phyloP scores from a whole-genome alignment of 2,329 filamentous ascomycete species.

The Trichoderma afroharzianum region DNA sequence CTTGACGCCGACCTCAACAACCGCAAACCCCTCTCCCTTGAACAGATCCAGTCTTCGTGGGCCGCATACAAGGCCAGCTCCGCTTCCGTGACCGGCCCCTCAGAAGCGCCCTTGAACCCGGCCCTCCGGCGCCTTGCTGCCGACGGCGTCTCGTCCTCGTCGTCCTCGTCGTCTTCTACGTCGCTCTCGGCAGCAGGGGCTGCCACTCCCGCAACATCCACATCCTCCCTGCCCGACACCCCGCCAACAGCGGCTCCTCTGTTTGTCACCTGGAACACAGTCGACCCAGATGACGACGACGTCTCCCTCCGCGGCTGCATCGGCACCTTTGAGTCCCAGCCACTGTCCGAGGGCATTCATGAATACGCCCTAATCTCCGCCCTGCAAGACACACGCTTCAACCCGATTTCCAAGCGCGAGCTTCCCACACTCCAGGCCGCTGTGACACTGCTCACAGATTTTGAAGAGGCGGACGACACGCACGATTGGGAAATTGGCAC shows the following conservation, averaged over 20 bases:
- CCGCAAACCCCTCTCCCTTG: slow-evolving; percentile 63
- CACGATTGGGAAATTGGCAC: slow-evolving; percentile 84
- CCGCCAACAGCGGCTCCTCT: slow-evolving; percentile 61
- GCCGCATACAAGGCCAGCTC: slow-evolving; percentile 33
- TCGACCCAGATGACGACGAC: slow-evolving; percentile 37
- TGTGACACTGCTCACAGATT: slow-evolving; percentile 81
- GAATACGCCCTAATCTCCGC: slow-evolving; percentile 81
- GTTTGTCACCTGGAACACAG: slow-evolving; percentile 92
- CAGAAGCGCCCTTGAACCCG: slow-evolving; percentile 31
- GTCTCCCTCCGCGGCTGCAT: slow-evolving; percentile 85
- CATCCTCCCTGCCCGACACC: slow-evolving; percentile 35
- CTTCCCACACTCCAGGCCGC: slow-evolving; percentile 58
- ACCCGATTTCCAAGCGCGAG: slow-evolving; percentile 51
- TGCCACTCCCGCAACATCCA: slow-evolving; percentile 45
- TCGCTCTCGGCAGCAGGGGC: slow-evolving; percentile 39
- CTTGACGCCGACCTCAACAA: slow-evolving; percentile 72
- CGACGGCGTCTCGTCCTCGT: slow-evolving; percentile 31
- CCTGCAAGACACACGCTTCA: slow-evolving; percentile 60
- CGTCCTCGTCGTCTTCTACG: slow-evolving; percentile 37
- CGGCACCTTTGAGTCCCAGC: slow-evolving; percentile 81
- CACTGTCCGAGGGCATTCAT: slow-evolving; percentile 68
- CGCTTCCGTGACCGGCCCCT: neutral
- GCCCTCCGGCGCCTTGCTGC: slow-evolving; percentile 42
- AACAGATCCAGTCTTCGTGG: slow-evolving; percentile 66
- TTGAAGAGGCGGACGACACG: slow-evolving; percentile 68